Percentiles rank a stretch among this genome's conserved stretches.
Evolutionary conservation across 768 basidiomycete genomes (phyloP).

Genomic region (Tylopilus sp.): DNA sequence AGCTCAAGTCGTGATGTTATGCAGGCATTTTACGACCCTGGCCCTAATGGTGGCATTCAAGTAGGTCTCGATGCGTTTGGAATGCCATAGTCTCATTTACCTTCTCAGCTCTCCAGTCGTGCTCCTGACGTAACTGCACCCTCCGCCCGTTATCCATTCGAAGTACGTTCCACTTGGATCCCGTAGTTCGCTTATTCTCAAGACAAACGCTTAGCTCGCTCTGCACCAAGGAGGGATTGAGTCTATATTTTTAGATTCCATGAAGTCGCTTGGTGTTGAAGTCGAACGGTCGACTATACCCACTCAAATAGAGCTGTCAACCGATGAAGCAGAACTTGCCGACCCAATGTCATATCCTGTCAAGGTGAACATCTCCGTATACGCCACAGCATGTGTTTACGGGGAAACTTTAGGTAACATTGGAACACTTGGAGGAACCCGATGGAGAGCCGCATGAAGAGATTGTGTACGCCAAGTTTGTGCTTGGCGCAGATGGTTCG

Average conservation of each 20-base stretch:
- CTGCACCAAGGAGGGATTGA: slow-evolving; percentile 42
- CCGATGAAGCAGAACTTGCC: slow-evolving; percentile 27
- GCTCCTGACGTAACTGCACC: slow-evolving; percentile 59
- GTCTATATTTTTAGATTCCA: slow-evolving; percentile 38
- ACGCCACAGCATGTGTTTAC: background rate
- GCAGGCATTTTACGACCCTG: background rate
- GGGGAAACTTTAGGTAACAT: background rate
- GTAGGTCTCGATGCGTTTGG: background rate
- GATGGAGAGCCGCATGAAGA: slow-evolving; percentile 27
- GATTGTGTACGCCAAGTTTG: slow-evolving; percentile 19
- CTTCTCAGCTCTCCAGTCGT: slow-evolving; percentile 30
- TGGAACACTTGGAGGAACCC: slow-evolving; percentile 15
- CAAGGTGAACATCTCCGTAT: slow-evolving; percentile 14
- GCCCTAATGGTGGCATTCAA: background rate
- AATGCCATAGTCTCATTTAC: slow-evolving; percentile 45
- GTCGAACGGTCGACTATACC: slow-evolving; percentile 37
- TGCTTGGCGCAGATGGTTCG: background rate
- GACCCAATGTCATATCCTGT: background rate
- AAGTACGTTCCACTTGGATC: slow-evolving; percentile 35
- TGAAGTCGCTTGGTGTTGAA: slow-evolving; percentile 26
- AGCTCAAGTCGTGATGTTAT: background rate
- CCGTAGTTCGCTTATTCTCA: background rate
- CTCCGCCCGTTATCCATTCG: slow-evolving; percentile 66
- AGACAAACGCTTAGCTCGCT: slow-evolving; percentile 21
- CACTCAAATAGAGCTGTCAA: slow-evolving; percentile 26